Conservation (phyloP, 2,329 filamentous ascomycete species). For the Beauveria varroae region DNA sequence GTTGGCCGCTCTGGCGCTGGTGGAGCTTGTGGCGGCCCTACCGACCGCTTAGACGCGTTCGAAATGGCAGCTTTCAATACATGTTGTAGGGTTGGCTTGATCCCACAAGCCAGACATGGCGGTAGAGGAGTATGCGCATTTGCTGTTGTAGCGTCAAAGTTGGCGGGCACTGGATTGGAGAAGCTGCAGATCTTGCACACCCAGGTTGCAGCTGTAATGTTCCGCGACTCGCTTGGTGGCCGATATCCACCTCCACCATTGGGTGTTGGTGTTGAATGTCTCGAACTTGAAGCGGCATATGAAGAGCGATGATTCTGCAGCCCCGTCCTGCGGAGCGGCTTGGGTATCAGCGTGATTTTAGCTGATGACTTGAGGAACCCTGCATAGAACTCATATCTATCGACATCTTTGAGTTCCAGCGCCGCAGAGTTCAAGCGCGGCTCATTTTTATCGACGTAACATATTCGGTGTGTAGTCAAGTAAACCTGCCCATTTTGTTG, state of each 20-base stretch:
- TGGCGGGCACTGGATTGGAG: slow-evolving; percentile 84
- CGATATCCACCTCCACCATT: slow-evolving; percentile 35
- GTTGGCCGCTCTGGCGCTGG: slow-evolving; percentile 8
- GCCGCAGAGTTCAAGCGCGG: slow-evolving; percentile 78
- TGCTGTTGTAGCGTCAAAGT: slow-evolving; percentile 81
- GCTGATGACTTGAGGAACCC: slow-evolving; percentile 92
- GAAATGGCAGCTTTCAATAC: slow-evolving; percentile 82
- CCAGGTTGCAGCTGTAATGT: slow-evolving; percentile 65
- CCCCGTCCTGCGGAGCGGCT: slow-evolving; percentile 61
- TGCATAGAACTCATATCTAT: slow-evolving; percentile 84
- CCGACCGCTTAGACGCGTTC: slow-evolving; percentile 53
- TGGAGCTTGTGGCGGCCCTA: slow-evolving; percentile 9
- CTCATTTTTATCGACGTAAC: slow-evolving; percentile 86
- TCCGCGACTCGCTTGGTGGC: slow-evolving; percentile 19
- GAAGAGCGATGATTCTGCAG: slow-evolving; percentile 43
- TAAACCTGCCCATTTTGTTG: slow-evolving; percentile 96
- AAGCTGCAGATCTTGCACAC: slow-evolving; percentile 94
- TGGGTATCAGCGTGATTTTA: slow-evolving; percentile 85
- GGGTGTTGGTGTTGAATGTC: slow-evolving; percentile 28
- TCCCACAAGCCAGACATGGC: slow-evolving; percentile 86
- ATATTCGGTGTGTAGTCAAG: slow-evolving; percentile 88
- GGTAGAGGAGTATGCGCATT: slow-evolving; percentile 73
- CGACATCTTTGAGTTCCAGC: slow-evolving; percentile 83
- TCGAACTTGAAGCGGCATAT: slow-evolving; percentile 36
- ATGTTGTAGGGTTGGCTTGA: slow-evolving; percentile 77